Evolutionary conservation across 2,329 filamentous ascomycete genomes (phyloP).

Genomic region (Tricladium varicosporioides): DNA sequence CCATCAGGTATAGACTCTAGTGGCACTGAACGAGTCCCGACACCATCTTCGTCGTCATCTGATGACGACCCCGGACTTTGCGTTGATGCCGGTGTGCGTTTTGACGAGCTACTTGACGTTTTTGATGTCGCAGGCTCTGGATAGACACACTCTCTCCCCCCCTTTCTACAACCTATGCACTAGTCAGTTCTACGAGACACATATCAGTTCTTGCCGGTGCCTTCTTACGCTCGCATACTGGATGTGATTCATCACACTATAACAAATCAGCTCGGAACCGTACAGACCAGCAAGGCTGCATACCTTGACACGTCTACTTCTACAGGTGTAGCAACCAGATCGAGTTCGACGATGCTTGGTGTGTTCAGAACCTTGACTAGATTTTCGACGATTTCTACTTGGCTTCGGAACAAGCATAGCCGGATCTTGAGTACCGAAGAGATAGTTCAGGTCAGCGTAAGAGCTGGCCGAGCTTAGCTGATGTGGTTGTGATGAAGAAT

Average conservation of each 20-base stretch:
- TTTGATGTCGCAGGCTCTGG: conserved; percentile 61
- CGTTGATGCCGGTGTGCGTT: conserved; percentile 36
- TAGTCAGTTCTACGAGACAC: conserved; percentile 23
- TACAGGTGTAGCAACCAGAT: conserved; percentile 91
- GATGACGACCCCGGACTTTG: conserved; percentile 50
- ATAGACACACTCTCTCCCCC: conserved; percentile 85
- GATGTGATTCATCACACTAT: conserved; percentile 87
- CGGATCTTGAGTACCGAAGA: conserved; percentile 30
- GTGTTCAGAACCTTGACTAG: conserved; percentile 29
- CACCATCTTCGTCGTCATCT: conserved; percentile 46
- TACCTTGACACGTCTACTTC: conserved; percentile 82
- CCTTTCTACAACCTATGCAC: conserved; percentile 77
- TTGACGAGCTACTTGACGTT: conserved; percentile 17
- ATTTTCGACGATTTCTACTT: conserved; percentile 30
- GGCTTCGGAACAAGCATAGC: conserved; percentile 30
- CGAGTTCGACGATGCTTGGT: conserved; percentile 92
- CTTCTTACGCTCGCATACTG: conserved; percentile 73
- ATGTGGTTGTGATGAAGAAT: conserved; percentile 10
- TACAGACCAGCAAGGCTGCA: conserved; percentile 6
- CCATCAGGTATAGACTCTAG: conserved; percentile 56
- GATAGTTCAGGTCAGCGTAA: conserved; percentile 30
- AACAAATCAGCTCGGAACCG: conserved; percentile 26
- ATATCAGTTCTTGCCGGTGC: background rate
- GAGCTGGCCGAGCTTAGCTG: conserved; percentile 29
- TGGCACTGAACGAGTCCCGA: conserved; percentile 43